Percentiles rank a stretch among this genome's conserved stretches.
phyloP scores from a whole-genome alignment of 2,329 filamentous ascomycete genomes.

The Sporothrix variecibatus region DNA sequence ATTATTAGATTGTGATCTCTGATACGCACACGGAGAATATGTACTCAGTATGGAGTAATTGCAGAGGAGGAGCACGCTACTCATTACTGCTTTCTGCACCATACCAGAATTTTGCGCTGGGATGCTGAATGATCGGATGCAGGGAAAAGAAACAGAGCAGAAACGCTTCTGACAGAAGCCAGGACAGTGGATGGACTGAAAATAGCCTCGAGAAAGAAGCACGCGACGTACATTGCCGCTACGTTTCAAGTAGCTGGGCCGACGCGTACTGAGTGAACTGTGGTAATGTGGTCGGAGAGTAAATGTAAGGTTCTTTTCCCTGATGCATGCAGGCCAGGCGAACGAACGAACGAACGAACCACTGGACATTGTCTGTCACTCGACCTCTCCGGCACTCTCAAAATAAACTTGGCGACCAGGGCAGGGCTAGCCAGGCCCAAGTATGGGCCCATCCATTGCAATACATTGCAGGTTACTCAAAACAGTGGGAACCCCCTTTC shows the following conservation, averaged over 20 bases:
- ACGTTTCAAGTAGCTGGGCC: neutral
- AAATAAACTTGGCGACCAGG: neutral
- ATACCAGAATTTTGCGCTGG: neutral
- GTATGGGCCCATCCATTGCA: neutral
- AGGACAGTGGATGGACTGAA: neutral
- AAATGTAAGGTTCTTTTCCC: neutral
- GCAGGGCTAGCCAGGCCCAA: too few species aligned
- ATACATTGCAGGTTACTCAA: neutral
- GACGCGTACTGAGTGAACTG: neutral
- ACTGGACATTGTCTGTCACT: neutral
- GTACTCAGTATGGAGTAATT: too few species aligned
- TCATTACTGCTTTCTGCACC: neutral
- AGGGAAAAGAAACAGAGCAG: constrained; percentile 1
- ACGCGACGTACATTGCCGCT: neutral
- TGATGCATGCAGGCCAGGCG: neutral
- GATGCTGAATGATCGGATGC: neutral
- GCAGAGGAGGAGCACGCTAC: neutral
- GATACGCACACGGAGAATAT: neutral
- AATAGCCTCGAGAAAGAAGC: neutral
- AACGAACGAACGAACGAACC: neutral
- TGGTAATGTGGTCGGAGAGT: neutral
- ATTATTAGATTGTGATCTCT: neutral
- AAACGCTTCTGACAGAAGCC: neutral
- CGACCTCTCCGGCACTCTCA: too few species aligned
- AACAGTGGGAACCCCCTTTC: constrained; percentile 14